phyloP scores from a whole-genome alignment of 306 rosid genomes.

The Malus sylvestris region DNA sequence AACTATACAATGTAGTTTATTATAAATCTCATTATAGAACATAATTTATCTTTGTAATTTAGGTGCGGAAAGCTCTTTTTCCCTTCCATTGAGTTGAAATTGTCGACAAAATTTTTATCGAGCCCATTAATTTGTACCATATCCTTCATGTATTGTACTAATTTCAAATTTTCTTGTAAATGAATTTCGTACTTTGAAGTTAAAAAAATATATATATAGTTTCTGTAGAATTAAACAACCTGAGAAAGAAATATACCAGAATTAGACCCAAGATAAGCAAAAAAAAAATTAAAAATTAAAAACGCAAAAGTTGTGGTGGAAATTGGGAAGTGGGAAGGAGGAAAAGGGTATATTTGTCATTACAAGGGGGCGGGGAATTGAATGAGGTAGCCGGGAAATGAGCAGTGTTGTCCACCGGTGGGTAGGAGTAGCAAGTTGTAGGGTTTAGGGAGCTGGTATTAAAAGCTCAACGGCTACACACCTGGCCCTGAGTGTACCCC shows the following conservation, averaged over 20 bases:
- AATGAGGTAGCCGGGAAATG: conserved; percentile 2
- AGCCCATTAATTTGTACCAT: no score
- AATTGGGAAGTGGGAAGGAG: conserved; percentile 2
- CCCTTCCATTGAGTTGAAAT: no score
- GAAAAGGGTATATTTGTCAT: conserved; percentile 16
- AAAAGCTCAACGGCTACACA: conserved; percentile 23
- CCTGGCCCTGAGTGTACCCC: conserved; percentile 33
- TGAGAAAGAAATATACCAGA: background rate
- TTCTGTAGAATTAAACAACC: background rate
- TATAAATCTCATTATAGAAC: no score
- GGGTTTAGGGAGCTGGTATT: conserved; percentile 11
- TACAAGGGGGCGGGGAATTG: background rate
- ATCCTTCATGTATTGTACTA: no score
- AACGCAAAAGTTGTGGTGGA: background rate
- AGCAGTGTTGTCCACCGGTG: conserved; percentile 11
- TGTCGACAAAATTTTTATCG: no score
- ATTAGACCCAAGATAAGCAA: conserved; percentile 4
- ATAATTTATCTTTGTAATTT: no score
- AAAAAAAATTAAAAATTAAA: background rate
- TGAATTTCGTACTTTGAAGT: no score
- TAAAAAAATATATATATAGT: no score
- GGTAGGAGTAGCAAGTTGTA: background rate
- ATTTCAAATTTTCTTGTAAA: no score
- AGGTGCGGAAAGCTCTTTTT: fast-evolving
- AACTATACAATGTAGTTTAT: no score